These are phyloP conservation scores for Pestalotiopsis sp. DNA, from an alignment of 2,329 filamentous ascomycete genomes.

Conservation along the genomic window DNA sequence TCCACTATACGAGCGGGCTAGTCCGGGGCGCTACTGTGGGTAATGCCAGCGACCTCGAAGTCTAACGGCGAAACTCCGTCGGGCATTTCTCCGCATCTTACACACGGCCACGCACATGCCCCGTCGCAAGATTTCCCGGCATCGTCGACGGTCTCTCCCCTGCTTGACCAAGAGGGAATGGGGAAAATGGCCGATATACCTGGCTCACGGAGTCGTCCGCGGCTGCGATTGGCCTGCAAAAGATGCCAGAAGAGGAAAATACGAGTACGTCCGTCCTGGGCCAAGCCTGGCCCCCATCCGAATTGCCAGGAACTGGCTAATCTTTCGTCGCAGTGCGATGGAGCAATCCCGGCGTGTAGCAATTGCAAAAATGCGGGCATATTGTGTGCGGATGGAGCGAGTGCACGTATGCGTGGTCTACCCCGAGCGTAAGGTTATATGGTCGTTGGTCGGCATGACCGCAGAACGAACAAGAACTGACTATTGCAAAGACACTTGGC, in stretches of 20 bases:
- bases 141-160: neutral
- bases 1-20: neutral
- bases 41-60: neutral
- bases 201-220: neutral
- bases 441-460: neutral
- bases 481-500: neutral
- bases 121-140: neutral
- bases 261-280: slow-evolving; percentile 33
- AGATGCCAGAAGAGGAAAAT: slow-evolving; percentile 52
- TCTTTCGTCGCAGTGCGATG: slow-evolving; percentile 41
- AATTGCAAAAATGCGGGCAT: slow-evolving; percentile 44
- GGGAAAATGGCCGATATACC: neutral
- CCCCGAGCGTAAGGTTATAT: slow-evolving; percentile 39
- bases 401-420: slow-evolving; percentile 37
- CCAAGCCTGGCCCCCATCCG: neutral
- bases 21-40: neutral
- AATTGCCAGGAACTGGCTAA: neutral
- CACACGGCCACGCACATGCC: neutral
- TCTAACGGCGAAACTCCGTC: neutral
- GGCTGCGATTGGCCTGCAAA: neutral
- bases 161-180: too few relatives aligned
- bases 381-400: slow-evolving; percentile 46
- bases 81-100: neutral
- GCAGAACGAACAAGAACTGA: neutral
- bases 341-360: slow-evolving; percentile 41